Evolutionary conservation across 1,139 yeast species (phyloP).

Genomic region (Scheffersomyces illinoinensis): DNA sequence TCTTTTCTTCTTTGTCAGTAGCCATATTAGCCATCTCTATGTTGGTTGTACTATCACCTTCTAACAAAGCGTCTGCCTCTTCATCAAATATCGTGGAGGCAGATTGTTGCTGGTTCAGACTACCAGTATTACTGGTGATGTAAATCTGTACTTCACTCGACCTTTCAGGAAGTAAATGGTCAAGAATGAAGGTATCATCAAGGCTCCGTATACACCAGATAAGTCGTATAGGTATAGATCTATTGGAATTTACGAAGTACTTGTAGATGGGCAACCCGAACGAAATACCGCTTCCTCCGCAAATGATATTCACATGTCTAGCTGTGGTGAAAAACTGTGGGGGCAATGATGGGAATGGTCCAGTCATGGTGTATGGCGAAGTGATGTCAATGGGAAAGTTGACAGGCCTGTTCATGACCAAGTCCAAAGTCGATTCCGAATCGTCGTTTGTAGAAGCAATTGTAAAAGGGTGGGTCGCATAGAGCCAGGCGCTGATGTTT

Average conservation of each 20-base stretch:
- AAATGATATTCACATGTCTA: slow-evolving; percentile 56
- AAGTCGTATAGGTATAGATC: slow-evolving; percentile 11
- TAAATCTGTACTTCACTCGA: slow-evolving; percentile 15
- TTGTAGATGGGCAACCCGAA: slow-evolving; percentile 63
- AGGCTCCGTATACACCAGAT: slow-evolving; percentile 56
- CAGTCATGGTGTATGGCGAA: slow-evolving; percentile 20
- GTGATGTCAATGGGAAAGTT: slow-evolving; percentile 12
- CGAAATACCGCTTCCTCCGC: slow-evolving; percentile 89
- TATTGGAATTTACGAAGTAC: slow-evolving; percentile 28
- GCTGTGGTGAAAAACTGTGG: slow-evolving; percentile 38
- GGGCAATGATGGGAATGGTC: slow-evolving; percentile 31
- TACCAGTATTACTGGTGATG: slow-evolving; percentile 19
- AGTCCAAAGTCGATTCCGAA: slow-evolving; percentile 19
- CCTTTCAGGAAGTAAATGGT: slow-evolving; percentile 28
- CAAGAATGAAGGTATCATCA: slow-evolving; percentile 44
- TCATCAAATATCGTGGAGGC: slow-evolving; percentile 12
- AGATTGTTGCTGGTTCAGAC: not conserved
- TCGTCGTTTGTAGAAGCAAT: slow-evolving; percentile 14
- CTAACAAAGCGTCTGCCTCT: slow-evolving; percentile 20
- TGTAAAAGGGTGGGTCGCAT: slow-evolving; percentile 46
- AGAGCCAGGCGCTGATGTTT: slow-evolving; percentile 22
- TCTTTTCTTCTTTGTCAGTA: slow-evolving; percentile 2
- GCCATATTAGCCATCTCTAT: slow-evolving; percentile 22
- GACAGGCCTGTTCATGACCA: slow-evolving; percentile 23
- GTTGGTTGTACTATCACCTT: slow-evolving; percentile 13